Conservation (phyloP, 441 rosid genomes). For the Populus tomentosa region DNA sequence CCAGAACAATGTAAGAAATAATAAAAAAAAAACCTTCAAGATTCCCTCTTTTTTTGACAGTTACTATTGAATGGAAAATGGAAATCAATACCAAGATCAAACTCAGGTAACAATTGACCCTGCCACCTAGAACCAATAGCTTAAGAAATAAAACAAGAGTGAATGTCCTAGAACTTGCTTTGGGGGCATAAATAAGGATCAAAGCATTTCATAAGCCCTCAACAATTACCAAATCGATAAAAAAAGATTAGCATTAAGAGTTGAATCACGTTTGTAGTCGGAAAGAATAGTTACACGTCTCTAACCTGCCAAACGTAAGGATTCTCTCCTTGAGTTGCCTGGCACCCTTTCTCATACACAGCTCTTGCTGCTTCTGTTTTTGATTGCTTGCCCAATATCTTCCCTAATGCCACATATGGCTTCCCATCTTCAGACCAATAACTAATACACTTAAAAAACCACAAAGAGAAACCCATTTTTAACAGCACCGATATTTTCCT, state of each 20-base stretch:
- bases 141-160: too few species aligned
- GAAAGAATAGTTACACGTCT: too few species aligned
- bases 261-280: not conserved
- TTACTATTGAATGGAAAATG: not conserved
- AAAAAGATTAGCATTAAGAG: not conserved
- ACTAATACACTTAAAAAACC: constrained; percentile 56
- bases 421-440: constrained; percentile 97
- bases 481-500: not conserved
- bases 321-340: constrained; percentile 93
- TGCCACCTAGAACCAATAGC: not conserved
- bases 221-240: not conserved
- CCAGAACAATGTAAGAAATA: not conserved
- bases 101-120: not conserved
- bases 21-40: not conserved
- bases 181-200: not conserved
- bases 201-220: not conserved
- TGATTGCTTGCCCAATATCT: constrained; percentile 63
- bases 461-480: constrained; percentile 6
- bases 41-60: not conserved
- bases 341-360: constrained; percentile 80
- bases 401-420: constrained; percentile 78
- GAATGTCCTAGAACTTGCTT: not conserved
- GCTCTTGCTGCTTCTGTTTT: constrained; percentile 57
- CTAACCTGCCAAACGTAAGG: constrained; percentile 91
- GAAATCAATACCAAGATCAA: not conserved